Conservation (phyloP, 805 yeast species). For the Wickerhamomyces strasburgensis region DNA sequence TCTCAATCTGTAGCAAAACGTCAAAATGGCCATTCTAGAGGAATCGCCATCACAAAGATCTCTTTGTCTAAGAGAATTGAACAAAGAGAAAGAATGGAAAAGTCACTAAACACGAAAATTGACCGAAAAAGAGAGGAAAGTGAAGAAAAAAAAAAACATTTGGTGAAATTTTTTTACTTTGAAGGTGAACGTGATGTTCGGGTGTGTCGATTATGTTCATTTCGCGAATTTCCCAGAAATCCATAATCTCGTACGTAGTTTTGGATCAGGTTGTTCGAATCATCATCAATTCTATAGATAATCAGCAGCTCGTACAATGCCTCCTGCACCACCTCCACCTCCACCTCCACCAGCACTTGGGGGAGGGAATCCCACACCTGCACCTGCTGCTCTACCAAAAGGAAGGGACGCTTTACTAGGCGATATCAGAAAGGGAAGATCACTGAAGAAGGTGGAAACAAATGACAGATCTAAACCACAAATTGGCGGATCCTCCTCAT, state of each 20-base stretch:
- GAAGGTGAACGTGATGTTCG: neutral
- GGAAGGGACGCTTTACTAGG: conserved; percentile 62
- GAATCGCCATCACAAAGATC: neutral
- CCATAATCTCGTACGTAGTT: no score
- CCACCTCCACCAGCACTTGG: conserved; percentile 50
- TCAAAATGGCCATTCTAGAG: neutral
- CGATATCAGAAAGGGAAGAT: conserved; percentile 71
- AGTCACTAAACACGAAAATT: neutral
- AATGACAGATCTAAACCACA: conserved; percentile 61
- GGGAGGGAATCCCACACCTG: conserved; percentile 18
- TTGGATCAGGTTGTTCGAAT: neutral
- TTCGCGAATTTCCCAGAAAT: no score
- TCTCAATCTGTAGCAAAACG: neutral
- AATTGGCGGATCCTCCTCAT: conserved; percentile 34
- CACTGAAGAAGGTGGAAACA: conserved; percentile 58
- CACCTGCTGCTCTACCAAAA: conserved; percentile 29
- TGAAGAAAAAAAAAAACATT: neutral
- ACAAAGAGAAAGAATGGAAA: no score
- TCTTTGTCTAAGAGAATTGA: no score
- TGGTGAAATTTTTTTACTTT: neutral
- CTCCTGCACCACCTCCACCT: conserved; percentile 63
- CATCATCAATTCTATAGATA: no score
- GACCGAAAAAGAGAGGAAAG: neutral
- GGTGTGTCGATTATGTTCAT: neutral
- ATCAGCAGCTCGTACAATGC: conserved; percentile 2